Conservation (phyloP, 75 land plant genomes). For the Cryptomeria japonica region DNA sequence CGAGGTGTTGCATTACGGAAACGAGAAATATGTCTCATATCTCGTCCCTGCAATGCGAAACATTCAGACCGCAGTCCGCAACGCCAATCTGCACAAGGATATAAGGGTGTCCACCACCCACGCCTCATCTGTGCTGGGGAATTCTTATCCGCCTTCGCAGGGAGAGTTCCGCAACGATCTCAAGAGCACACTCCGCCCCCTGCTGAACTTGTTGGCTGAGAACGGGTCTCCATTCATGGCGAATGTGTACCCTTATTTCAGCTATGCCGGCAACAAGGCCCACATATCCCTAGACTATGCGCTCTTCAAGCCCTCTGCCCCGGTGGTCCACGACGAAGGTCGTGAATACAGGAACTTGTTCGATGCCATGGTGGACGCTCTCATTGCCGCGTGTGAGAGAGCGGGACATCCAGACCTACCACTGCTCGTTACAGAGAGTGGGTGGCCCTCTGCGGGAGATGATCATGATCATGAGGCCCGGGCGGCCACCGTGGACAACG, state of each 20-base stretch:
- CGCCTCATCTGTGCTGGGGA: not conserved
- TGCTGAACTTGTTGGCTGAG: conserved; percentile 19
- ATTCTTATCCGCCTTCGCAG: too few species aligned
- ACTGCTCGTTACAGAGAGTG: conserved; percentile 7
- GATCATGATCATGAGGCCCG: too few species aligned
- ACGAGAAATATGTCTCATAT: not conserved
- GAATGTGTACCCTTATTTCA: conserved; percentile 32
- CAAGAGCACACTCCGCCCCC: not conserved
- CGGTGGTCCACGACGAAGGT: conserved; percentile 8
- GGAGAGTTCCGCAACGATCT: conserved; percentile 6
- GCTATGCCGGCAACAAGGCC: not conserved
- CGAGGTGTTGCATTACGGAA: conserved; percentile 36
- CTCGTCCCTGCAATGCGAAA: conserved; percentile 55
- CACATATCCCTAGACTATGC: not conserved
- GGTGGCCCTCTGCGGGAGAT: conserved; percentile 9
- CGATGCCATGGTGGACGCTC: conserved; percentile 78
- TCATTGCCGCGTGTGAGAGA: conserved; percentile 57
- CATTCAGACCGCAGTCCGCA: conserved; percentile 45
- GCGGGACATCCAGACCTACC: conserved; percentile 57
- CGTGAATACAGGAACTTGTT: conserved; percentile 40
- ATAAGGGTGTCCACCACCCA: conserved; percentile 23
- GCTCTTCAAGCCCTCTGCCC: not conserved
- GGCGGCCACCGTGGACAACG: conserved; percentile 34
- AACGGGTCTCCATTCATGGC: conserved; percentile 19
- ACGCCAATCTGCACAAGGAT: not conserved